Percentiles rank a stretch among this genome's conserved stretches.
These are phyloP conservation scores for Auriscalpium orientale DNA, from an alignment of 768 basidiomycete species.

Conservation along the genomic window DNA sequence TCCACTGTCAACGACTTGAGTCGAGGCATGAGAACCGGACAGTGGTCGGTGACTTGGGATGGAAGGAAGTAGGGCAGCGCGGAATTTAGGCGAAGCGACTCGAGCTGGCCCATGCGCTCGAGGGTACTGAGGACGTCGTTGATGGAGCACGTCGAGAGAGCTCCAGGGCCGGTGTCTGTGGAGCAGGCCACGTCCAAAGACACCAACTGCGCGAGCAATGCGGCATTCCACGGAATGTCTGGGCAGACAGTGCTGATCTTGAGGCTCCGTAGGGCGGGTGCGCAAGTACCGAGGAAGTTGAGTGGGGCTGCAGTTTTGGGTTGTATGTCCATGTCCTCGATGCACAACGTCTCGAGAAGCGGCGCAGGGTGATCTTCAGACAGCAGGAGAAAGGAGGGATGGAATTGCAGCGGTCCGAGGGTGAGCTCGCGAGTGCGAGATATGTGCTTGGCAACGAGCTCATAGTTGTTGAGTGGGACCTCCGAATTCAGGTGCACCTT, in stretches of 20 bases:
- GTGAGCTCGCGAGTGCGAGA: background rate
- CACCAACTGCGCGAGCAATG: background rate
- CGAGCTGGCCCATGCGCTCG: background rate
- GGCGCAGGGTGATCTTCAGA: background rate
- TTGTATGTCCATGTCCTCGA: background rate
- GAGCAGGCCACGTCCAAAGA: background rate
- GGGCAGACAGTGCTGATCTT: background rate
- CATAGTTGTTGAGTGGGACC: background rate
- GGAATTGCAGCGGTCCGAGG: background rate
- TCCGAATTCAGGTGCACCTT: background rate
- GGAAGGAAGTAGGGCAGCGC: background rate
- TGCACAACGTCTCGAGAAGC: background rate
- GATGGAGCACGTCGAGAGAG: background rate
- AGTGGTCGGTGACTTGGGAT: background rate
- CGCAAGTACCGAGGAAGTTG: background rate
- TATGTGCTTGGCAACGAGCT: background rate
- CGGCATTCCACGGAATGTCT: background rate
- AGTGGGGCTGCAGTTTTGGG: background rate
- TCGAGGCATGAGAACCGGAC: background rate
- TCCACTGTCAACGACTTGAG: too few relatives aligned
- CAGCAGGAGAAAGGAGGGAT: background rate
- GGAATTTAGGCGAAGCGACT: background rate
- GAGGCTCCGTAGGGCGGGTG: background rate
- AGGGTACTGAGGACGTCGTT: background rate
- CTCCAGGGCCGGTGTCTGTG: background rate